Evolutionary conservation across 2,329 filamentous ascomycete genomes (phyloP), one percentile per base, ranked within the genome.

Genomic region (Phaeosphaeriaceae sp.): DNA sequence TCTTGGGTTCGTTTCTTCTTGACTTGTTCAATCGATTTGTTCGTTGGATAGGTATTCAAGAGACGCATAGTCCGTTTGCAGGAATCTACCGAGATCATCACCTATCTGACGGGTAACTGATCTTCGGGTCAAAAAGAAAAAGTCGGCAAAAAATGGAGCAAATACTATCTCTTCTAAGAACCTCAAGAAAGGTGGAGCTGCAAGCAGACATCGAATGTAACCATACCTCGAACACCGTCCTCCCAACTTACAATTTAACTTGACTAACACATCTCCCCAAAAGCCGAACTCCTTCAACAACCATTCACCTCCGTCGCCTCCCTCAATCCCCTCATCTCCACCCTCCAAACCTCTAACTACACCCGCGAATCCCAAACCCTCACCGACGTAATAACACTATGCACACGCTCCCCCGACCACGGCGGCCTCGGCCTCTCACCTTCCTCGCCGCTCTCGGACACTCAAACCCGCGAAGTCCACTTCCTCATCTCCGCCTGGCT

Each of bases 401-500:
- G 62, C 31, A 61, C 49, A 42, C 58, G 59, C 24, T 33, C 57
- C 10, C 52, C 62, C 15, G 65, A 75, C 53, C 67, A 67, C 48
- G 70, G 71, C n/a, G 71, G 71, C 17, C 56, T 74, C 15, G 69
- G 68, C 15, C 50, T 73, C 10, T 54, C 50, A 6, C 27, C 48
- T 15, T 42, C 56, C 17, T 36, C 5, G 3, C 13, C 53, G 0
- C 49, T 74, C 2, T 56, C 53, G 9, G 33, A 52, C 1, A 22
- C 62, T 7, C 56, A 70, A 15, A 54, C 51, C 19, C 47, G 41
- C 3, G 66, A 73, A 54, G 41, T 75, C 2, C 41, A 70, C 11
- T 75, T 74, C 49, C 61, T 74, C 24, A 51, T 66, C 10, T 71
- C 70, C 20, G 66, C 72, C 21, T 71, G 57, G 54, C 53, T 74